Base-by-base conservation (phyloP, 208 protist genomes). In the Acanthamoeba lenticulata region DNA sequence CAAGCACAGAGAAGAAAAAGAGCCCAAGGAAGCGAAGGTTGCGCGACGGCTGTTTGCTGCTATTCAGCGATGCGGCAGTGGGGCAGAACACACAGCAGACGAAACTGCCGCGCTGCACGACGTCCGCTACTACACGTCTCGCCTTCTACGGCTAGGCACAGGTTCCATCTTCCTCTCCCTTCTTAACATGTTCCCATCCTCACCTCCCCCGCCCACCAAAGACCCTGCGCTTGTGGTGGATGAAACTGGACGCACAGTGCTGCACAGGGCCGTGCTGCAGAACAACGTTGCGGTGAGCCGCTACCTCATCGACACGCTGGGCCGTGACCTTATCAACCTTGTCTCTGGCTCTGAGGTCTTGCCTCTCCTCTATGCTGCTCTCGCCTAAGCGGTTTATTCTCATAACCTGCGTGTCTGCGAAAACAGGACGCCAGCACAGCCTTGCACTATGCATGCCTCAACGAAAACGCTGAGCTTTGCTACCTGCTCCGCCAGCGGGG, bases 371-470 rank as follows among this genome's bases (percentile, higher is more conserved):
- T 15, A 17, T 15, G 5, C 45, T 52, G 45, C 15, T 15, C 45
- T 15, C 45, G 45, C 52, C 4, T 21, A 21, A 5, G 2, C 17
- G 15, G 52, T 60, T 9, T 15, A 15, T 52, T 9, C 27, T 9
- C 52, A n/a, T n/a, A n/a, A n/a, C n/a, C n/a, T n/a, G n/a, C n/a
- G n/a, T n/a, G n/a, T n/a, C n/a, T n/a, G n/a, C n/a, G n/a, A n/a
- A n/a, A n/a, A 4, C 29, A 85, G 74, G 74, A 85, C 32, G 74
- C 74, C 27, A 85, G 74, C 42, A 85, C 74, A 40, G 74, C 74
- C 15, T 42, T 85, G 5, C 74, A 85, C 74, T 85, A 85, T 21
- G 74, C 74, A 17, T 85, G 74, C 74, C 17, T 85, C 27, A 45
- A 85, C 44, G n/a, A 32, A 24, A 85, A 85, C 32, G 74, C 74